phyloP scores from a whole-genome alignment of 257 asterid species.

The Cynanchum wilfordii region DNA sequence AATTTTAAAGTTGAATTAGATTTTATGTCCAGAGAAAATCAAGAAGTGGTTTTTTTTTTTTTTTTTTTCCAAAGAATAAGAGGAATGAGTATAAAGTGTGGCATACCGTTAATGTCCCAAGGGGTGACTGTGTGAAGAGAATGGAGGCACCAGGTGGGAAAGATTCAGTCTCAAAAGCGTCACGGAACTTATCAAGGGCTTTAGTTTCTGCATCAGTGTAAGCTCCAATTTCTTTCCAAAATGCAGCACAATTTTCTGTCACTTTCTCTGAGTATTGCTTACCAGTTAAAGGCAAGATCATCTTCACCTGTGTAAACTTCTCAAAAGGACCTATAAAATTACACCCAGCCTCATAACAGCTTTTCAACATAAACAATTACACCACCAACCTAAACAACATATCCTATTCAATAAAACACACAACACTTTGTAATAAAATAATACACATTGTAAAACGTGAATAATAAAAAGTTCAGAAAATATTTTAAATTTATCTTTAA shows the following conservation, averaged over 20 bases:
- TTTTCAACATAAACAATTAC: too few species aligned
- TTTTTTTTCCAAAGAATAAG: background rate
- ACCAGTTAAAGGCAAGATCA: conserved; percentile 80
- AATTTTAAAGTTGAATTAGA: too few species aligned
- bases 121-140: conserved; percentile 72
- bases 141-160: conserved; percentile 81
- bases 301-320: conserved; percentile 63
- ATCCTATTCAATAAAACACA: too few species aligned
- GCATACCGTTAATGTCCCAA: conserved; percentile 61
- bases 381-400: too few species aligned
- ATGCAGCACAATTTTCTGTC: conserved; percentile 66
- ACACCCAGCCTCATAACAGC: too few species aligned
- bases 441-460: too few species aligned
- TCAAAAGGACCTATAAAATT: conserved; percentile 59
- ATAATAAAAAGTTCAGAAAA: too few species aligned
- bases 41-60: background rate
- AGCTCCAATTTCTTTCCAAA: conserved; percentile 60
- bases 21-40: background rate
- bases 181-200: conserved; percentile 54
- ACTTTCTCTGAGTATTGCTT: conserved; percentile 86
- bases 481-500: too few species aligned
- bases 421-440: too few species aligned
- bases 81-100: background rate
- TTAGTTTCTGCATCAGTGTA: conserved; percentile 53
- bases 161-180: conserved; percentile 45